These are phyloP conservation scores for Sutorius australiensis DNA, from an alignment of 768 basidiomycete species.

Conservation along the genomic window DNA sequence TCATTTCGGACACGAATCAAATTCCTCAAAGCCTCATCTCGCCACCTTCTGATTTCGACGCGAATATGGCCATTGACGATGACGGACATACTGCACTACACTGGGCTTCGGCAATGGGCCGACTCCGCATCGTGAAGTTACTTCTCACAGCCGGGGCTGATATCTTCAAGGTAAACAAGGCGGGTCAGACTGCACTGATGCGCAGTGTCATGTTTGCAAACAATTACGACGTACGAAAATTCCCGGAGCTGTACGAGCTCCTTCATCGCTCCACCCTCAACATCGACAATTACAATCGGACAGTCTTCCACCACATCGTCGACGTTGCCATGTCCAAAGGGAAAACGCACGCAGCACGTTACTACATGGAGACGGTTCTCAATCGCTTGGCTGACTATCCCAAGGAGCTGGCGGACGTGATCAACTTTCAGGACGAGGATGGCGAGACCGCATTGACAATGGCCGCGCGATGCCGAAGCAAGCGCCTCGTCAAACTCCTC, in stretches of 20 bases:
- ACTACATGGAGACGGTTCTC: slow-evolving; percentile 98
- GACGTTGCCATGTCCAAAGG: slow-evolving; percentile 97
- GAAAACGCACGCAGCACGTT: slow-evolving; percentile 95
- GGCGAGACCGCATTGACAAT: slow-evolving; percentile 97
- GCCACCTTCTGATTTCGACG: slow-evolving; percentile 89
- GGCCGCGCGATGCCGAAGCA: slow-evolving; percentile 92
- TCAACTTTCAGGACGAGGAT: slow-evolving; percentile 99
- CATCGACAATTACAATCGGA: slow-evolving; percentile 96
- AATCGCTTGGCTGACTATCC: slow-evolving; percentile 87
- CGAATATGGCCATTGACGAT: slow-evolving; percentile 96
- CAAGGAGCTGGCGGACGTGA: slow-evolving; percentile 93
- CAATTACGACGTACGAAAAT: slow-evolving; percentile 99
- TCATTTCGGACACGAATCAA: slow-evolving; percentile 94
- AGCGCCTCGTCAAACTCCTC: slow-evolving; percentile 90
- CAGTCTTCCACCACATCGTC: slow-evolving; percentile 96
- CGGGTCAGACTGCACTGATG: slow-evolving; percentile 97
- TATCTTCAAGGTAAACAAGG: slow-evolving; percentile 94
- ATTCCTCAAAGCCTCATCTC: slow-evolving; percentile 82
- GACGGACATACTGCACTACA: slow-evolving; percentile 96
- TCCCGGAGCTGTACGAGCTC: slow-evolving; percentile 94
- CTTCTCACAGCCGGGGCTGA: slow-evolving; percentile 92
- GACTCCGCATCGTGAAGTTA: slow-evolving; percentile 92
- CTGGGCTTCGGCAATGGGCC: slow-evolving; percentile 99
- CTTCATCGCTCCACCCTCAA: slow-evolving; percentile 97
- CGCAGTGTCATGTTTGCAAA: slow-evolving; percentile 99